These are phyloP conservation scores for Entomortierella lignicola DNA, from an alignment of 192 early-diverging fungal genomes.

Conservation along the genomic window DNA sequence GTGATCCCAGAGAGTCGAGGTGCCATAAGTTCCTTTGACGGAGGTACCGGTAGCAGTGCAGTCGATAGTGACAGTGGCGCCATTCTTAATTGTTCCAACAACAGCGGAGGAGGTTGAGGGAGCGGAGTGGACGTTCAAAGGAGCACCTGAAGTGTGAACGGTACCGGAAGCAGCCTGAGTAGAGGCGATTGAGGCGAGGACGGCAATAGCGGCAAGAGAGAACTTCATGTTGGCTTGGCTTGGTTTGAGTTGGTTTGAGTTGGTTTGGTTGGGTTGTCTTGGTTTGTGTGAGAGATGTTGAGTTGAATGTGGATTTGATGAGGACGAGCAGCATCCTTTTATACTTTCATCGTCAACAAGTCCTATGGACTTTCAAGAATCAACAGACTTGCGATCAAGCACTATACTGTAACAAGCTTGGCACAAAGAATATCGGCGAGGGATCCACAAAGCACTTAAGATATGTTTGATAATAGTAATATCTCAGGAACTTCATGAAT, in stretches of 20 bases:
- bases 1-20: slow-evolving; percentile 5
- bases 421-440: too few species aligned
- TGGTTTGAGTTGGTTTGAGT: neutral
- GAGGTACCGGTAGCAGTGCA: slow-evolving; percentile 3
- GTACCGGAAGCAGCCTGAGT: slow-evolving; percentile 8
- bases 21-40: slow-evolving; percentile 3
- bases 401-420: too few species aligned
- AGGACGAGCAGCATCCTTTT: too few species aligned
- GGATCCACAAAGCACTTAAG: too few species aligned
- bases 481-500: too few species aligned
- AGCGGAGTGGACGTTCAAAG: slow-evolving; percentile 7
- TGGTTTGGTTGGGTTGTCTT: neutral
- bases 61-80: neutral
- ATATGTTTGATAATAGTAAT: too few species aligned
- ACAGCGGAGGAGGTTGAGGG: slow-evolving; percentile 7
- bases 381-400: too few species aligned
- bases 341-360: too few species aligned
- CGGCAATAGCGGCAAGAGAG: neutral
- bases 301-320: too few species aligned
- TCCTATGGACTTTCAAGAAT: too few species aligned
- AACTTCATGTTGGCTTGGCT: slow-evolving; percentile 5
- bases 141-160: neutral
- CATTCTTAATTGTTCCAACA: slow-evolving; percentile 8
- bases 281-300: neutral
- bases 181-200: slow-evolving; percentile 2